A percentile compares a stretch with the other conserved stretches of the same genome.
These are phyloP conservation scores for Nannochloropsis salina DNA, from an alignment of 108 stramenopile species.

Conservation along the genomic window DNA sequence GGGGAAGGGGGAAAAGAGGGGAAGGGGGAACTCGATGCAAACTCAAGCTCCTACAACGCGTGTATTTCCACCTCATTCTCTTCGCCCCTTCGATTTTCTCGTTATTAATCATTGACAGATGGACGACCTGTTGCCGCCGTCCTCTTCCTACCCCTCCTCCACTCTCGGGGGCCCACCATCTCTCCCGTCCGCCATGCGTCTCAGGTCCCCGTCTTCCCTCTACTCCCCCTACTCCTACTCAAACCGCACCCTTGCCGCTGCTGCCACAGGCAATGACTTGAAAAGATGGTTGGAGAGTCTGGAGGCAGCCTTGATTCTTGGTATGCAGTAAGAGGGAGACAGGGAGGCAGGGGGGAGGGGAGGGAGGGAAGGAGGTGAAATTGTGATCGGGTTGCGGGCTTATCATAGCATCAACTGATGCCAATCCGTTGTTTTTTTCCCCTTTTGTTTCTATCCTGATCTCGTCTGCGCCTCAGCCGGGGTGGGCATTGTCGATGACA, in stretches of 20 bases:
- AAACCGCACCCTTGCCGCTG: not conserved
- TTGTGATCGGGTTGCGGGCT: no score
- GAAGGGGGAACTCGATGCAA: not conserved
- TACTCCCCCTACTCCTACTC: not conserved
- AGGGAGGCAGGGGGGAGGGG: not conserved
- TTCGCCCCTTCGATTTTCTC: not conserved
- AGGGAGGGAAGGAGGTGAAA: not conserved
- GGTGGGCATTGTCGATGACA: not conserved
- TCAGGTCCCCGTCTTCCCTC: not conserved
- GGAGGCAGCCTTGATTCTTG: not conserved
- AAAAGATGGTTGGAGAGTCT: constrained; percentile 8
- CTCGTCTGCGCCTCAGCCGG: not conserved
- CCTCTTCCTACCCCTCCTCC: not conserved
- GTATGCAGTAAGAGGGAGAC: not conserved
- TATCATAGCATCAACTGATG: not conserved
- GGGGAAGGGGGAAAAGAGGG: not conserved
- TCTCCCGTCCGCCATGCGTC: not conserved
- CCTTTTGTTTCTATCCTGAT: not conserved
- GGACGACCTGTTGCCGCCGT: not conserved
- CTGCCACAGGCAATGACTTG: not conserved
- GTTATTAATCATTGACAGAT: not conserved
- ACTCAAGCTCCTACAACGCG: not conserved
- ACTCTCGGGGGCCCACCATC: not conserved
- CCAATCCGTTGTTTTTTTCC: not conserved
- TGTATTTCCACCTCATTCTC: not conserved